A percentile compares a stretch with the other conserved stretches of the same genome.
phyloP scores from a whole-genome alignment of 805 yeast species.

The Torulaspora indica region DNA sequence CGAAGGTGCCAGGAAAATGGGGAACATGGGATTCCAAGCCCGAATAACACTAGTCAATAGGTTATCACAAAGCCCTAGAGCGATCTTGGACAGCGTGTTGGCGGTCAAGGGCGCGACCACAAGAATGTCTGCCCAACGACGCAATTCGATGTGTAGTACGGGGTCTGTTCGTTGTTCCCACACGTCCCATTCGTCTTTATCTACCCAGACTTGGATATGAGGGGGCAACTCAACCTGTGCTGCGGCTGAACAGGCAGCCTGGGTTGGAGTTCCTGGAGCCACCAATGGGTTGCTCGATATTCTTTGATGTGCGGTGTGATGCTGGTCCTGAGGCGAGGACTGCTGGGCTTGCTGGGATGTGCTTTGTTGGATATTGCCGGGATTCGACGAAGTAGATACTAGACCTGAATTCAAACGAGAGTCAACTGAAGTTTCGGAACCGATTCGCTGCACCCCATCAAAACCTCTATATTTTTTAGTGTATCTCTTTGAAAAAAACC shows the following conservation, averaged over 20 bases:
- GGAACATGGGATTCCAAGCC: conserved; percentile 92
- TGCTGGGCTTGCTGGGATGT: conserved; percentile 7
- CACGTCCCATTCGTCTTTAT: conserved; percentile 89
- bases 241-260: conserved; percentile 22
- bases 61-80: conserved; percentile 90
- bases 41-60: conserved; percentile 82
- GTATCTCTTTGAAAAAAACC: conserved; percentile 43
- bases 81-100: conserved; percentile 82
- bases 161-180: conserved; percentile 85
- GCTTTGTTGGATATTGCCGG: not conserved
- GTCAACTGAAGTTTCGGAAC: conserved; percentile 15
- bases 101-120: conserved; percentile 94
- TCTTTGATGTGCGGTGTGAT: conserved; percentile 5
- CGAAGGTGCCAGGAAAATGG: conserved; percentile 88
- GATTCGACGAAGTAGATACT: conserved; percentile 1
- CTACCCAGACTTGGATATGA: conserved; percentile 85
- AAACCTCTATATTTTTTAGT: conserved; percentile 17
- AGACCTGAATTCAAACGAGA: conserved; percentile 9
- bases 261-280: conserved; percentile 11
- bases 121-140: conserved; percentile 95
- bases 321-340: conserved; percentile 5
- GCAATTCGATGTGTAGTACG: conserved; percentile 86
- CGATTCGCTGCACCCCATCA: conserved; percentile 15
- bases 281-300: conserved; percentile 10
- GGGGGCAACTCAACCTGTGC: conserved; percentile 53